Evolutionary conservation across 768 basidiomycete species (phyloP), one percentile per base, ranked within the genome.

Genomic region (Galerina sulciceps): DNA sequence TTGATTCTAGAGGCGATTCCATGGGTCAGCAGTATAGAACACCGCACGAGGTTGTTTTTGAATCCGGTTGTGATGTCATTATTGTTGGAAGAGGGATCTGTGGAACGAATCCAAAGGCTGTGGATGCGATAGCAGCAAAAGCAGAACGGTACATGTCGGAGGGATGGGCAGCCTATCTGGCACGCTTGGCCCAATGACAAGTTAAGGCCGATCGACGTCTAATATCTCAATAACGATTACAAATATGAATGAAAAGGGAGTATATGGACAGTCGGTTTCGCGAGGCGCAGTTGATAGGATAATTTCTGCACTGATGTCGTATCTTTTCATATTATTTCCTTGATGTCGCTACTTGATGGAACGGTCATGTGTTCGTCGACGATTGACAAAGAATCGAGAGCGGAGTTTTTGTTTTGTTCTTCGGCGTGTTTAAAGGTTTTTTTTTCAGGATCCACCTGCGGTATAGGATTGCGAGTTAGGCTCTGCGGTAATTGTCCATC

Each of bases 21-120:
- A 89, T 95, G 88, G 97, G 96, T 15, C 96, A 99, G 74, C 94
- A 97, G 72, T 99, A 99, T 73, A 81, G 93, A 55, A 94, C 95
- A 3, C 97, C 97, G 1, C 75, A 82, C 34, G 82, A 96, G 71
- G 96, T 96, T 22, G 78, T 99, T 26, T 69, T 84, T 15, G 86
- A 90, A 44, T 84, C 83, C 44, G 96, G 94, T 26, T 93, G 93
- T 71, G 97, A 99, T 75, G 84, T 99, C 18, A 99, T 99, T 69
- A 99, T 99, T 58, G 97, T 99, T 45, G 97, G 97, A 26, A 80
- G 97, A 59, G 97, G 97, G 0, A 89, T 99, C 38, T 96, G 97
- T 72, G 94, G 92, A 17, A 80, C 81, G 52, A 78, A 80, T 58
- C 71, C 72, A 45, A 78, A 72, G 31, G 73, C 81, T 37, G 74